Evolutionary conservation across 108 stramenopile species (phyloP).

Genomic region (Cyclotella sp.): DNA sequence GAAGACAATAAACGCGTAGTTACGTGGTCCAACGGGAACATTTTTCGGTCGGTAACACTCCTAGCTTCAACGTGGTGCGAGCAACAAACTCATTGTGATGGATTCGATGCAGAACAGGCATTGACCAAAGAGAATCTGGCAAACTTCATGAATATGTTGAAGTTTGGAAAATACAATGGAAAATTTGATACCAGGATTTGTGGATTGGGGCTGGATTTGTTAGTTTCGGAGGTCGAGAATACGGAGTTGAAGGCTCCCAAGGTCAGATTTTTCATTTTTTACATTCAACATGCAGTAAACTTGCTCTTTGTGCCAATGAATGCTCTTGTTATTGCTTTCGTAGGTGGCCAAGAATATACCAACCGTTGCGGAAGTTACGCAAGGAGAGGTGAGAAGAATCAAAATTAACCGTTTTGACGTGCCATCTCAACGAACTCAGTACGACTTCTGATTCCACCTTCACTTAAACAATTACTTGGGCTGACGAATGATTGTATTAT

Average conservation of each 20-base stretch:
- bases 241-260: slow-evolving; percentile 76
- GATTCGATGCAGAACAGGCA: slow-evolving; percentile 63
- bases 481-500: background rate
- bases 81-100: slow-evolving; percentile 55
- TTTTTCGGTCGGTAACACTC: slow-evolving; percentile 86
- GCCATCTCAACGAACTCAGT: background rate
- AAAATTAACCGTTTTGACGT: background rate
- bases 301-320: background rate
- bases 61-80: slow-evolving; percentile 88
- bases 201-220: slow-evolving; percentile 75
- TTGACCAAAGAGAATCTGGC: slow-evolving; percentile 82
- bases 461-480: background rate
- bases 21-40: slow-evolving; percentile 90
- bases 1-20: slow-evolving; percentile 72
- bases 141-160: slow-evolving; percentile 76
- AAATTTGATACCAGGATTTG: slow-evolving; percentile 79
- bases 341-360: slow-evolving; percentile 82
- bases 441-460: background rate
- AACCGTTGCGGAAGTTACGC: slow-evolving; percentile 87
- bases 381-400: slow-evolving; percentile 66
- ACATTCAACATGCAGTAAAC: background rate
- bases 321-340: background rate
- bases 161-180: slow-evolving; percentile 76
- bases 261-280: slow-evolving; percentile 11
- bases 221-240: slow-evolving; percentile 82